A percentile compares a stretch with the other conserved stretches of the same genome.
These are phyloP conservation scores for Amanita rubescens DNA, from an alignment of 768 basidiomycete species.

Conservation along the genomic window DNA sequence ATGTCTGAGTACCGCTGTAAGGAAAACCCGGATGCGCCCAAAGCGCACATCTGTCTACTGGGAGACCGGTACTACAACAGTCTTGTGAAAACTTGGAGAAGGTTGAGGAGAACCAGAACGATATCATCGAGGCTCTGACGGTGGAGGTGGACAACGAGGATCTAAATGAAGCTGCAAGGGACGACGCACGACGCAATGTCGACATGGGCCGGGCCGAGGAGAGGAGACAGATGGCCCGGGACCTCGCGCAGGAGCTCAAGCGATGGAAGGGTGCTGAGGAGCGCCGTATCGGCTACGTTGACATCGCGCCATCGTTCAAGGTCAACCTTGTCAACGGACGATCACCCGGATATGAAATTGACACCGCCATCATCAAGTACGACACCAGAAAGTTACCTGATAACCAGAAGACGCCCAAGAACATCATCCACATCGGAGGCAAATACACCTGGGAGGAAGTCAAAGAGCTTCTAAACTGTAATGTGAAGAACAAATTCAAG, in stretches of 20 bases:
- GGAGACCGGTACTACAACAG: not conserved
- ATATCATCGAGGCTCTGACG: not conserved
- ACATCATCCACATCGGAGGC: not conserved
- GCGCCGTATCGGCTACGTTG: not conserved
- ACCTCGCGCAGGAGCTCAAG: not conserved
- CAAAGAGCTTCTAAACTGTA: not conserved
- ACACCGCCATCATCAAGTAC: not conserved
- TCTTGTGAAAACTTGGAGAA: not conserved
- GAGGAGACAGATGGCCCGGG: not conserved
- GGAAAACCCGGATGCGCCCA: not conserved
- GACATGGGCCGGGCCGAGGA: not conserved
- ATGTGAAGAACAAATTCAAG: not conserved
- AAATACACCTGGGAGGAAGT: not conserved
- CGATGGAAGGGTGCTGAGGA: not conserved
- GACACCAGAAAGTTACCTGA: not conserved
- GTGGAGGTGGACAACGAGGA: not conserved
- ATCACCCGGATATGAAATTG: not conserved
- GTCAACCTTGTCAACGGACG: not conserved
- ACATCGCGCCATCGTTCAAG: not conserved
- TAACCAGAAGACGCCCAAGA: not conserved
- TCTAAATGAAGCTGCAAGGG: not conserved
- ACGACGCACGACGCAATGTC: not conserved
- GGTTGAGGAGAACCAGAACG: not conserved
- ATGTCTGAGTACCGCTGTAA: not conserved
- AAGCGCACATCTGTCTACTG: not conserved